phyloP scores from a whole-genome alignment of 306 rosid genomes.

The Prunus salicina region DNA sequence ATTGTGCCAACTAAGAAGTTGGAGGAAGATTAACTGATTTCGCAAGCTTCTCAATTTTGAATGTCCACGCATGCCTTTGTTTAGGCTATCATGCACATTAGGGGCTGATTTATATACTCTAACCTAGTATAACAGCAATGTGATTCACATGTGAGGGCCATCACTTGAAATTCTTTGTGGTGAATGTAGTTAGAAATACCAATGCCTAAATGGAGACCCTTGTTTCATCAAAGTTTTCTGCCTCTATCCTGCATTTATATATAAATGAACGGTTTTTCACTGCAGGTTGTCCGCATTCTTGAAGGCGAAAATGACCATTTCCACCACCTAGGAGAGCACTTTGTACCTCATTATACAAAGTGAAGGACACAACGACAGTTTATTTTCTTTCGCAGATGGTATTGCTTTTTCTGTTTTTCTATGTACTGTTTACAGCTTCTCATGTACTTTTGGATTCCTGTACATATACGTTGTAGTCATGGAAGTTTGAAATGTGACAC shows the following conservation, averaged over 20 bases:
- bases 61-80: too few species aligned
- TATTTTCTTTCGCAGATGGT: not conserved
- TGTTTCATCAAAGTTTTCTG: not conserved
- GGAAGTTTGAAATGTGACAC: not conserved
- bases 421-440: not conserved
- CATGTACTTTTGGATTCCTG: not conserved
- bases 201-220: not conserved
- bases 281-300: constrained; percentile 77
- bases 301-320: constrained; percentile 64
- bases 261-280: not conserved
- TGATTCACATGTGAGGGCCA: not conserved
- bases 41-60: not conserved
- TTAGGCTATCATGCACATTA: too few species aligned
- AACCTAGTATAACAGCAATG: not conserved
- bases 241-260: not conserved
- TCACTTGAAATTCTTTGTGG: not conserved
- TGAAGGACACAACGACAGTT: constrained; percentile 17
- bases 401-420: not conserved
- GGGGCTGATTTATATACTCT: not conserved
- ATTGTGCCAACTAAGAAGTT: not conserved
- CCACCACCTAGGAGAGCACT: constrained; percentile 45
- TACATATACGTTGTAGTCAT: not conserved
- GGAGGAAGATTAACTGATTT: not conserved
- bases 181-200: not conserved
- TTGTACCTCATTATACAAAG: constrained; percentile 32